Base-by-base conservation (phyloP, 768 basidiomycete species). In the Boletus speciosus region DNA sequence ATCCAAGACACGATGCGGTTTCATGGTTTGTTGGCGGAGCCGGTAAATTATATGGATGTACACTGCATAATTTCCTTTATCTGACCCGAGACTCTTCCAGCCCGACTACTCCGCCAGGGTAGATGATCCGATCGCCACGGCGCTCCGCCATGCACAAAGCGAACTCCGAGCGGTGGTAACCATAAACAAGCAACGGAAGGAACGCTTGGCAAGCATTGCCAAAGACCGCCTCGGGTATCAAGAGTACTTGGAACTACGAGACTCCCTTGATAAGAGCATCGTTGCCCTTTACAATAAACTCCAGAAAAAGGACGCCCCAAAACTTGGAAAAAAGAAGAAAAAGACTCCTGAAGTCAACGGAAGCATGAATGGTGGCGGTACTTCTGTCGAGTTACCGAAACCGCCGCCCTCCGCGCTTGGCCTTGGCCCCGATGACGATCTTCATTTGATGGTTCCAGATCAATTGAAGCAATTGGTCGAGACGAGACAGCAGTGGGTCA, bases 51-150 rank as follows among this genome's bases (percentile, higher is more conserved):
- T 37, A 63, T 49, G 44, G 47, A 60, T 47, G 38, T 52, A 46
- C 45, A 32, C 54, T 47, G 51, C 5, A 7, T 15, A 21, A 52
- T 19, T 11, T 27, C 47, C 21, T 23, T 49, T 56, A 61, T 70
- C 65, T 72, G 55, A 66, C 51, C 5, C 48, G 4, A 41, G 21
- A 39, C 43, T 54, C 48, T 41, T 60, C 25, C 57, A 90, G 88
- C 86, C 88, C 44, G 84, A 91, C 67, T 91, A 81, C 63, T 75
- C 82, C 23, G 78, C 84, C 42, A 84, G 87, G 56, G 88, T 94
- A 36, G 96, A 98, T 66, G 97, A 99, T 70, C 94, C 95, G 32
- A 90, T 99, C 46, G 87, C 94, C 8, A 85, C 90, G 2, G 88
- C 92, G 1, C 81, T 99, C 1, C 88, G 96, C 3, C 86, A 91